Conservation (phyloP, 148 eudicot genomes). For the Rhododendron henanense region DNA sequence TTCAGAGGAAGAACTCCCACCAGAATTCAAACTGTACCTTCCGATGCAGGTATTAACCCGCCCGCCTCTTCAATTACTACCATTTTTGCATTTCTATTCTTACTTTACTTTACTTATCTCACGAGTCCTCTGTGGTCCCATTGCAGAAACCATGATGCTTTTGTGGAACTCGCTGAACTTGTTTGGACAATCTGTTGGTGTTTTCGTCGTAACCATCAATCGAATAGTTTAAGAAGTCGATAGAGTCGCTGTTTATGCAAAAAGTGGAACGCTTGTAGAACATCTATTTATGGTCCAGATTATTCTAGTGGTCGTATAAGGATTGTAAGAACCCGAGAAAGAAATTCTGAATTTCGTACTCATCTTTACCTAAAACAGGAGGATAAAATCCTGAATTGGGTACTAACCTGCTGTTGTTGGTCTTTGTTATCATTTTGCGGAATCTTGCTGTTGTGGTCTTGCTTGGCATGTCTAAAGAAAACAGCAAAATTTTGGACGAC, state of each 20-base stretch:
- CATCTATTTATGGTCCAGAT: neutral
- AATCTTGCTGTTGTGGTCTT: neutral
- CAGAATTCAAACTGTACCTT: slow-evolving; percentile 93
- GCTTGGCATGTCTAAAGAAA: neutral
- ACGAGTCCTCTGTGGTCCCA: neutral
- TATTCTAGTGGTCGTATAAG: neutral
- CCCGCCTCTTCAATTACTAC: neutral
- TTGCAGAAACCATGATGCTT: slow-evolving; percentile 13
- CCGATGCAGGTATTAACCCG: slow-evolving; percentile 70
- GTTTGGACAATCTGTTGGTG: neutral
- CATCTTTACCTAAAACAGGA: neutral
- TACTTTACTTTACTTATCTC: neutral
- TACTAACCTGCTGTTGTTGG: neutral
- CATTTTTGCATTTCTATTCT: neutral
- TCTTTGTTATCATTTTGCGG: neutral
- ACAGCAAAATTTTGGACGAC: neutral
- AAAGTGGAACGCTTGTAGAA: neutral
- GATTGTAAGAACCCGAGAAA: neutral
- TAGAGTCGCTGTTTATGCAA: neutral
- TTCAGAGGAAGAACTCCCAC: slow-evolving; percentile 97
- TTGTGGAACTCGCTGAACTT: neutral
- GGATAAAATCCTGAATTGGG: neutral
- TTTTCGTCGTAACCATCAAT: neutral
- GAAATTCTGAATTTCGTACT: neutral
- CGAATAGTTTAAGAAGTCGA: neutral